Evolutionary conservation across 139 green algal species (phyloP).

Genomic region (Pleodorina starrii): DNA sequence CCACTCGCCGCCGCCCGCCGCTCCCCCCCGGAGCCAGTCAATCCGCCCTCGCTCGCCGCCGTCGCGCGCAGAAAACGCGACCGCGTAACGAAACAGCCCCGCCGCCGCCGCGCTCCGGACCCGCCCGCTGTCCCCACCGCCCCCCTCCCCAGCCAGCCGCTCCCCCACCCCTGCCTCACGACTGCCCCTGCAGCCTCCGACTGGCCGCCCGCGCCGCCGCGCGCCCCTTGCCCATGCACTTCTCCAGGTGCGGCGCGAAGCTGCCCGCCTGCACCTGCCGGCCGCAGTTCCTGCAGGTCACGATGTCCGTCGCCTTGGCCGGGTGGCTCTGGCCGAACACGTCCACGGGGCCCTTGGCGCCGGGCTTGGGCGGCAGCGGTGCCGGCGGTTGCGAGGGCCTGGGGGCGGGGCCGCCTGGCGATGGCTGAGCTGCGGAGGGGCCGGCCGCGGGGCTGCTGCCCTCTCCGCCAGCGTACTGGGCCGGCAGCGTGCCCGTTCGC

Average conservation of each 20-base stretch:
- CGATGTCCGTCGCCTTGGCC: slow-evolving; percentile 79
- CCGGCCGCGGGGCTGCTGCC: not conserved
- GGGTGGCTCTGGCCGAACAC: slow-evolving; percentile 87
- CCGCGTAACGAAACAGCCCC: too few relatives aligned
- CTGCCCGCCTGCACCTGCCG: slow-evolving; percentile 77
- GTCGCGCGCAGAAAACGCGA: too few relatives aligned
- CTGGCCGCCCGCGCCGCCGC: slow-evolving; percentile 53
- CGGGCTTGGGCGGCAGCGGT: slow-evolving; percentile 44
- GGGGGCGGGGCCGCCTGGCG: not conserved
- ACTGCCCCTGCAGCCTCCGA: slow-evolving; percentile 44
- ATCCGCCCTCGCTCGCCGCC: too few relatives aligned
- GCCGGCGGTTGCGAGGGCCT: not conserved
- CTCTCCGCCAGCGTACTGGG: not conserved
- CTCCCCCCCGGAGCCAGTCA: too few relatives aligned
- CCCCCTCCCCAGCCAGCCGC: too few relatives aligned
- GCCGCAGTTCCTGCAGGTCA: slow-evolving; percentile 80
- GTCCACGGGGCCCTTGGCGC: slow-evolving; percentile 63
- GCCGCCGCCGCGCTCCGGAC: too few relatives aligned
- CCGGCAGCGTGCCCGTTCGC: slow-evolving; percentile 37
- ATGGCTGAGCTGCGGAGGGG: not conserved
- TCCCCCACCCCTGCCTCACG: too few relatives aligned
- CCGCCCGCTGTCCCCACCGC: too few relatives aligned
- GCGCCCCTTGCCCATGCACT: slow-evolving; percentile 85
- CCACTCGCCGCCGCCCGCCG: too few relatives aligned
- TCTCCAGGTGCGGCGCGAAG: slow-evolving; percentile 89